A percentile compares a stretch with the other conserved stretches of the same genome.
Evolutionary conservation across 75 land plant species (phyloP).

Genomic region (Gnetum montanum): DNA sequence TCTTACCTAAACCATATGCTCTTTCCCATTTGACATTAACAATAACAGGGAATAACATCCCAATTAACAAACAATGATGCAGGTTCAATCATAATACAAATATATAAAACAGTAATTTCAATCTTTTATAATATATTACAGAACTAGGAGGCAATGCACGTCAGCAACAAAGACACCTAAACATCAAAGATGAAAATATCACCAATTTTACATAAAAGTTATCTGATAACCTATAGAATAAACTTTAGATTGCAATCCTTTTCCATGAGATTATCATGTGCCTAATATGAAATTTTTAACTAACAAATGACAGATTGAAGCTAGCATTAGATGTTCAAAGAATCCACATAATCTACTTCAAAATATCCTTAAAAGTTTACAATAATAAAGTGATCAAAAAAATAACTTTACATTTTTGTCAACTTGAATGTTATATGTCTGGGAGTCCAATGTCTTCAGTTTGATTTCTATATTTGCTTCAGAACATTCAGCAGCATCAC

Average conservation of each 20-base stretch:
- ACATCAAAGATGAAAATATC: no score
- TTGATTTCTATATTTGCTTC: slow-evolving; percentile 56
- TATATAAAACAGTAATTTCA: no score
- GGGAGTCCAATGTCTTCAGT: slow-evolving; percentile 86
- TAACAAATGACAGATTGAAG: not conserved
- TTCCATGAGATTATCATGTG: not conserved
- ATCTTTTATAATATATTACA: no score
- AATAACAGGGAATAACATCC: no score
- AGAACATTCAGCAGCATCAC: slow-evolving; percentile 13
- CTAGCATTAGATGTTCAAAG: not conserved
- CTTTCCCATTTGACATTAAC: no score
- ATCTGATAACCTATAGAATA: no score
- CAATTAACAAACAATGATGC: no score
- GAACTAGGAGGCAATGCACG: no score
- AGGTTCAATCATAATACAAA: no score
- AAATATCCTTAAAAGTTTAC: not conserved
- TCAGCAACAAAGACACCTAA: no score
- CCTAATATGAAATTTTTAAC: not conserved
- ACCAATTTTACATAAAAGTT: not conserved
- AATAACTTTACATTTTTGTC: slow-evolving; percentile 49
- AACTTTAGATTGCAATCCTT: not conserved
- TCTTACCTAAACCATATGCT: no score
- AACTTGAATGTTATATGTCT: slow-evolving; percentile 56
- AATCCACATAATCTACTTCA: not conserved
- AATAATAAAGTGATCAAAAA: not conserved